Conservation (phyloP, 106 monocot genomes). For the Xerophyta viscosa region DNA sequence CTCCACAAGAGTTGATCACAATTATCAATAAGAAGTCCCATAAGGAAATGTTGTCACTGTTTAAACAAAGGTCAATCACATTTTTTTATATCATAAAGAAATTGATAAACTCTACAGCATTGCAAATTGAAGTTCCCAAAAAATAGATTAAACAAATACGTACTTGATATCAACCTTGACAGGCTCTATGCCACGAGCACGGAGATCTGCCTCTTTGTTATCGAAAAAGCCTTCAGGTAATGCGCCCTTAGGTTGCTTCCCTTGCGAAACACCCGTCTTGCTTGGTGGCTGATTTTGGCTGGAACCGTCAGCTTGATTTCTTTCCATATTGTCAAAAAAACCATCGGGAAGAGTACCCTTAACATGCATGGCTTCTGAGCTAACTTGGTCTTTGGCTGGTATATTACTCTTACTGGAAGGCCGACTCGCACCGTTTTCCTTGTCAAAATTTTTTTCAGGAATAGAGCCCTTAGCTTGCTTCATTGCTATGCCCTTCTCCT, state of each 20-base stretch:
- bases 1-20: too few species aligned
- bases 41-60: too few species aligned
- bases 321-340: conserved; percentile 88
- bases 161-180: conserved; percentile 88
- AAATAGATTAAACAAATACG: conserved; percentile 5
- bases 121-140: too few species aligned
- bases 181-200: conserved; percentile 93
- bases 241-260: conserved; percentile 40
- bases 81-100: too few species aligned
- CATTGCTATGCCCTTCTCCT: conserved; percentile 7
- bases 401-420: conserved; percentile 3
- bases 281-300: conserved; percentile 17
- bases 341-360: conserved; percentile 79
- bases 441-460: conserved; percentile 38
- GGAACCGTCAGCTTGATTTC: neutral
- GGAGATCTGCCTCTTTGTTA: conserved; percentile 90
- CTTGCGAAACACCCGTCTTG: conserved; percentile 6
- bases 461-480: conserved; percentile 20
- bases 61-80: too few species aligned
- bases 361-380: conserved; percentile 19
- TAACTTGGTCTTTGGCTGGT: conserved; percentile 13
- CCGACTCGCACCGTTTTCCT: conserved; percentile 7
- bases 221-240: conserved; percentile 96
- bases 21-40: too few species aligned
- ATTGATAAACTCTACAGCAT: too few species aligned